phyloP scores from a whole-genome alignment of 2,329 filamentous ascomycete species.

The Akanthomyces dipterigenus region DNA sequence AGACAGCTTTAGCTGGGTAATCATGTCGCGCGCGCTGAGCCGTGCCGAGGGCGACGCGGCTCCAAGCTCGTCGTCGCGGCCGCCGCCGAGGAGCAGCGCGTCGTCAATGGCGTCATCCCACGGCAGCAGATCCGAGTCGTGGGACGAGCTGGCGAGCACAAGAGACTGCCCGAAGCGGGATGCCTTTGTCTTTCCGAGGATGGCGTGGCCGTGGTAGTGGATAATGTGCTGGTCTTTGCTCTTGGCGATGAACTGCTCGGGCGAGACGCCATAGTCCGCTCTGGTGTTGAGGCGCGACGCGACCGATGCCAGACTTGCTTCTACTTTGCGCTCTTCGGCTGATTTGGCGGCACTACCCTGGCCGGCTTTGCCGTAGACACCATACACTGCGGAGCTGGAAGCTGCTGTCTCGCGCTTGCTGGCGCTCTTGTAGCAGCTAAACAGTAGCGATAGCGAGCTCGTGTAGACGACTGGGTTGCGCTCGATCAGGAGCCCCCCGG shows the following conservation, averaged over 20 bases:
- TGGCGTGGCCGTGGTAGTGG: slow-evolving; percentile 1
- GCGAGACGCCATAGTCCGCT: not conserved
- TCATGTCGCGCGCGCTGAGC: not conserved
- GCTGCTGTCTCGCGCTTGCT: not conserved
- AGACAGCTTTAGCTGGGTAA: not conserved
- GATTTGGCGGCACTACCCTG: not conserved
- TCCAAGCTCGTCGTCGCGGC: not conserved
- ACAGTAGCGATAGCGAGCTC: not conserved
- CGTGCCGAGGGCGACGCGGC: not conserved
- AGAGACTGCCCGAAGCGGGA: not conserved
- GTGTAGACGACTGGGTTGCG: not conserved
- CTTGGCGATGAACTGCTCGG: not conserved
- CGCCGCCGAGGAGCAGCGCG: not conserved
- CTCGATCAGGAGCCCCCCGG: not conserved
- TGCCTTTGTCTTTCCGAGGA: not conserved
- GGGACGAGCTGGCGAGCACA: not conserved
- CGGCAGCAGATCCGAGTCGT: not conserved
- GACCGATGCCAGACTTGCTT: not conserved
- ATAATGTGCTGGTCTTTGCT: slow-evolving; percentile 1
- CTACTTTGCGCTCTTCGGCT: not conserved
- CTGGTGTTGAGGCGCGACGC: not conserved
- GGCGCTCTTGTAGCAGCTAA: not conserved
- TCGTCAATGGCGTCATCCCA: slow-evolving; percentile 5
- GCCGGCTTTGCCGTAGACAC: not conserved
- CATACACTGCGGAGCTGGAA: not conserved